phyloP scores from a whole-genome alignment of 805 yeast genomes.

The Tetrapisispora pingtungensis region DNA sequence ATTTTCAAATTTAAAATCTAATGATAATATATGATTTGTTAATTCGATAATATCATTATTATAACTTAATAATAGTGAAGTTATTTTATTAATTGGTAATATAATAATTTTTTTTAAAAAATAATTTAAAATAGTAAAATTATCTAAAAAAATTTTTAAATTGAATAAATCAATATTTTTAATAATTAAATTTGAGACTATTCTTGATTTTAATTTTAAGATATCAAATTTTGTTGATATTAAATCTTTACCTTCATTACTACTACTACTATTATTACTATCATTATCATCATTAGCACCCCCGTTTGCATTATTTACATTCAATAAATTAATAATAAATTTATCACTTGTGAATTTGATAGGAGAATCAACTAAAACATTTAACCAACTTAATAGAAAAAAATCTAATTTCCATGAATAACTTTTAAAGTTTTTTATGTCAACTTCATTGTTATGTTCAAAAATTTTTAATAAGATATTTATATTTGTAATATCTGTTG shows the following conservation, averaged over 20 bases:
- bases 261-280: no score
- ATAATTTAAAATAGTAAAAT: constrained; percentile 12
- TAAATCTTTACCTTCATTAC: no score
- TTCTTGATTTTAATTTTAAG: not conserved
- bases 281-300: not conserved
- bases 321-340: constrained; percentile 14
- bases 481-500: constrained; percentile 40
- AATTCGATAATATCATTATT: not conserved
- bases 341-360: constrained; percentile 41
- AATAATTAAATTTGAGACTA: not conserved
- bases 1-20: not conserved
- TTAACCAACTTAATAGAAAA: constrained; percentile 59
- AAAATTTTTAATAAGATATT: not conserved
- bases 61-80: not conserved
- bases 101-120: constrained; percentile 8
- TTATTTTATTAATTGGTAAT: not conserved
- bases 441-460: not conserved
- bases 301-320: not conserved
- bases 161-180: constrained; percentile 3
- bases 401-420: constrained; percentile 38
- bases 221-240: not conserved
- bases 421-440: no score
- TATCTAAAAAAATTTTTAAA: not conserved
- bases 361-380: constrained; percentile 62
- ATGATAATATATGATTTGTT: not conserved